Evolutionary conservation across 2,329 filamentous ascomycete genomes (phyloP).

Genomic region (Penicillium griseofulvum): DNA sequence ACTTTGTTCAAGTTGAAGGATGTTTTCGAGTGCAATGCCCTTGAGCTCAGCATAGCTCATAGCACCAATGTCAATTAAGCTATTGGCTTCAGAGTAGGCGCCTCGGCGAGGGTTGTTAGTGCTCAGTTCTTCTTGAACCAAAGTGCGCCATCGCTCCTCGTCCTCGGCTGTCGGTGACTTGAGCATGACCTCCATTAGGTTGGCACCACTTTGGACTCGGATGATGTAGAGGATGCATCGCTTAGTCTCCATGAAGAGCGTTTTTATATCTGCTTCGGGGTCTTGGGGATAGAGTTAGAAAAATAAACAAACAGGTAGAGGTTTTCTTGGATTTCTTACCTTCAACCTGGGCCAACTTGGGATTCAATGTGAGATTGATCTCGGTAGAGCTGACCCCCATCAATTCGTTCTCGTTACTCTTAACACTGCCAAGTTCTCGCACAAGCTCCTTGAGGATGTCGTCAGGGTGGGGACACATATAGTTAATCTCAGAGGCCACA

Average conservation of each 20-base stretch:
- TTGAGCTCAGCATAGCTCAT: slow-evolving; percentile 93
- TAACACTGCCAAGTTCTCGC: slow-evolving; percentile 89
- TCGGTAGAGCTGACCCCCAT: slow-evolving; percentile 80
- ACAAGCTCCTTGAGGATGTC: slow-evolving; percentile 89
- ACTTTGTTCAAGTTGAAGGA: slow-evolving; percentile 80
- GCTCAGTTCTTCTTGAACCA: slow-evolving; percentile 78
- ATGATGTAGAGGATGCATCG: slow-evolving; percentile 97
- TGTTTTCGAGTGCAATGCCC: slow-evolving; percentile 87
- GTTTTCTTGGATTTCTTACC: slow-evolving; percentile 40
- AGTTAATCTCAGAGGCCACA: slow-evolving; percentile 72
- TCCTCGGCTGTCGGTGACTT: slow-evolving; percentile 85
- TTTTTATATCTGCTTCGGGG: slow-evolving; percentile 86
- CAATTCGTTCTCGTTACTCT: slow-evolving; percentile 94
- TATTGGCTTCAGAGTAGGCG: slow-evolving; percentile 84
- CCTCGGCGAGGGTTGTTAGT: slow-evolving; percentile 67
- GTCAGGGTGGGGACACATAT: slow-evolving; percentile 75
- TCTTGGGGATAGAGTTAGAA: slow-evolving; percentile 50
- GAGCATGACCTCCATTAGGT: slow-evolving; percentile 92
- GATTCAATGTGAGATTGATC: slow-evolving; percentile 85
- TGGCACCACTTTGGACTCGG: slow-evolving; percentile 84
- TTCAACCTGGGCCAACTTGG: slow-evolving; percentile 83
- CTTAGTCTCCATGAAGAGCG: slow-evolving; percentile 97
- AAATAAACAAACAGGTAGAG: neutral
- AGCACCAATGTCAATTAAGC: slow-evolving; percentile 79
- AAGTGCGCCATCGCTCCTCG: slow-evolving; percentile 77